A percentile compares a stretch with the other conserved stretches of the same genome.
These are phyloP conservation scores for Periconia sp. DNA, from an alignment of 2,329 filamentous ascomycete species.

Conservation along the genomic window DNA sequence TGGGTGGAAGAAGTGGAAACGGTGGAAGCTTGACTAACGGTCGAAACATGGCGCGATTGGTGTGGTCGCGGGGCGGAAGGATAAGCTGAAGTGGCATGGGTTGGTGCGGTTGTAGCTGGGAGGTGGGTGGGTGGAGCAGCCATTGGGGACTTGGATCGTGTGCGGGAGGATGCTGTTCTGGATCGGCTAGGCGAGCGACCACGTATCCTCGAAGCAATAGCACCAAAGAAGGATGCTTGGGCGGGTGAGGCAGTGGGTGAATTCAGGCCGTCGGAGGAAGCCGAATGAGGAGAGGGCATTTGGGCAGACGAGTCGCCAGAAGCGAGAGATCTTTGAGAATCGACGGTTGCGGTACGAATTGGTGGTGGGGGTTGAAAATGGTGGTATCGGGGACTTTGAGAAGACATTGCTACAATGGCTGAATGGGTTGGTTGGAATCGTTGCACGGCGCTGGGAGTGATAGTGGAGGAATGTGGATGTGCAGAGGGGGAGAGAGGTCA, in stretches of 20 bases:
- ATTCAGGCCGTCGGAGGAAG: slow-evolving; percentile 15
- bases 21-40: slow-evolving; percentile 21
- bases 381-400: slow-evolving; percentile 10
- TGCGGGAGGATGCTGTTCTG: slow-evolving; percentile 21
- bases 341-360: slow-evolving; percentile 31
- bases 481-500: slow-evolving; percentile 2
- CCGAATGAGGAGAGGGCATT: slow-evolving; percentile 20
- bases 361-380: slow-evolving; percentile 33
- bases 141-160: slow-evolving; percentile 36
- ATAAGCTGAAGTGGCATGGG: slow-evolving; percentile 13
- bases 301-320: slow-evolving; percentile 27
- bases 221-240: slow-evolving; percentile 39
- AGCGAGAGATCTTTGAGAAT: slow-evolving; percentile 30
- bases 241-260: slow-evolving; percentile 21
- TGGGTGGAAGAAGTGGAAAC: slow-evolving; percentile 9
- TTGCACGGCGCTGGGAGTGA: neutral
- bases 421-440: too few relatives aligned
- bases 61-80: slow-evolving; percentile 12
- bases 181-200: slow-evolving; percentile 39
- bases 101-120: slow-evolving; percentile 11
- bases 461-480: neutral
- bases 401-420: slow-evolving; percentile 24
- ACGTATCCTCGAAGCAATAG: slow-evolving; percentile 36
- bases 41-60: slow-evolving; percentile 22
- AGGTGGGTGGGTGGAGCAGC: slow-evolving; percentile 28